These are phyloP conservation scores for Leccinum truebloodii DNA, from an alignment of 768 basidiomycete genomes.

Conservation along the genomic window DNA sequence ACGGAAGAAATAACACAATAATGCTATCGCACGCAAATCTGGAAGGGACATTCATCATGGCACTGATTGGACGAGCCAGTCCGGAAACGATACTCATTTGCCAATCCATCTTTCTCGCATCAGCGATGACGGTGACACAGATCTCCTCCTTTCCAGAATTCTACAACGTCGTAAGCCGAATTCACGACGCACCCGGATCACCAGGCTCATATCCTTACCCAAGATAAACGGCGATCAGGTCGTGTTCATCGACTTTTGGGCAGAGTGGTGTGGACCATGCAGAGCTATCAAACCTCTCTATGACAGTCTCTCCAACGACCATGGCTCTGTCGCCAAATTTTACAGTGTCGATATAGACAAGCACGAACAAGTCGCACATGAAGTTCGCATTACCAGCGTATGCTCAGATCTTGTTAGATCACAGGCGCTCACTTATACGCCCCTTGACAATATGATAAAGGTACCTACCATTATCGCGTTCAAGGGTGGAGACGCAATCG, in stretches of 20 bases:
- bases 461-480: constrained; percentile 1
- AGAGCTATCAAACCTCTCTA: constrained; percentile 8
- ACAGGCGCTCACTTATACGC: background rate
- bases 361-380: constrained; percentile 5
- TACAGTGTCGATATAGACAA: constrained; percentile 38
- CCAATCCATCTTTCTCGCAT: too few relatives aligned
- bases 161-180: background rate
- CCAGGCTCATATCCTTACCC: background rate
- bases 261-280: constrained; percentile 13
- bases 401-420: background rate
- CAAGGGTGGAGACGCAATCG: too few relatives aligned
- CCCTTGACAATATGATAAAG: background rate
- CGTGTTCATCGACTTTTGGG: constrained; percentile 14
- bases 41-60: too few relatives aligned
- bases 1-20: too few relatives aligned
- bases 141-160: constrained; percentile 10
- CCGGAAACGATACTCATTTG: too few relatives aligned
- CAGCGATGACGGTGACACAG: constrained; percentile 4
- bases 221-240: constrained; percentile 3
- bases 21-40: too few relatives aligned
- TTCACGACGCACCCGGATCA: too few relatives aligned
- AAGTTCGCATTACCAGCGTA: constrained; percentile 7
- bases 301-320: constrained; percentile 4
- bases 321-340: constrained; percentile 1
- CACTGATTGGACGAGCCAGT: too few relatives aligned